A percentile compares a stretch with the other conserved stretches of the same genome.
Conservation (phyloP, 495 filamentous ascomycete genomes). For the Viridothelium virens region DNA sequence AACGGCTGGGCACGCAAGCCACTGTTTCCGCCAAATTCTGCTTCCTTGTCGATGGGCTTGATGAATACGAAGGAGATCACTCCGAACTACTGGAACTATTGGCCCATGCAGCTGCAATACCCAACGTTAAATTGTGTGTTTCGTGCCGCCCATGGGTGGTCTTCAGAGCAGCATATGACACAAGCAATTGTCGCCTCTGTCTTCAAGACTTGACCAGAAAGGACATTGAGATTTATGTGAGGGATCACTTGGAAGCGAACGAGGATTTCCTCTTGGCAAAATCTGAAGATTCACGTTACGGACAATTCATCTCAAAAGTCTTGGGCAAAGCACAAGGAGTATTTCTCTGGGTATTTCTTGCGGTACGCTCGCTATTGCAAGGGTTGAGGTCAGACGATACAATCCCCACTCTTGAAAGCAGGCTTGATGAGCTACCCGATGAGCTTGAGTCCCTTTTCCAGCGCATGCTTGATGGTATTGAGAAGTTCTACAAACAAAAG, state of each 20-base stretch:
- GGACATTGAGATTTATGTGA: constrained; percentile 16
- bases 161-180: constrained; percentile 13
- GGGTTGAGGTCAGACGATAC: constrained; percentile 21
- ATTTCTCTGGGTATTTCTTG: constrained; percentile 31
- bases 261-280: background rate
- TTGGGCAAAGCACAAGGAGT: constrained; percentile 25
- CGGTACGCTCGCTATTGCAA: constrained; percentile 24
- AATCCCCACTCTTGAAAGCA: constrained; percentile 15
- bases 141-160: constrained; percentile 22
- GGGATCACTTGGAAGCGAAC: background rate
- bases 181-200: background rate
- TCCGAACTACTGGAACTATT: background rate
- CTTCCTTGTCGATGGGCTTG: constrained; percentile 23
- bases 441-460: constrained; percentile 17
- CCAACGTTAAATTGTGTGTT: constrained; percentile 19
- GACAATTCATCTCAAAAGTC: constrained; percentile 21
- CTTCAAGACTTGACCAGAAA: constrained; percentile 11
- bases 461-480: background rate
- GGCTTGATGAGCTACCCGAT: constrained; percentile 17
- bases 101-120: background rate
- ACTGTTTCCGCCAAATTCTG: constrained; percentile 7
- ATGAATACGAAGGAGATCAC: constrained; percentile 21
- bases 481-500: background rate
- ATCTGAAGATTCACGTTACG: background rate
- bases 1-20: background rate